Evolutionary conservation across 1,139 yeast species (phyloP).

Genomic region (Taphrina pruni): DNA sequence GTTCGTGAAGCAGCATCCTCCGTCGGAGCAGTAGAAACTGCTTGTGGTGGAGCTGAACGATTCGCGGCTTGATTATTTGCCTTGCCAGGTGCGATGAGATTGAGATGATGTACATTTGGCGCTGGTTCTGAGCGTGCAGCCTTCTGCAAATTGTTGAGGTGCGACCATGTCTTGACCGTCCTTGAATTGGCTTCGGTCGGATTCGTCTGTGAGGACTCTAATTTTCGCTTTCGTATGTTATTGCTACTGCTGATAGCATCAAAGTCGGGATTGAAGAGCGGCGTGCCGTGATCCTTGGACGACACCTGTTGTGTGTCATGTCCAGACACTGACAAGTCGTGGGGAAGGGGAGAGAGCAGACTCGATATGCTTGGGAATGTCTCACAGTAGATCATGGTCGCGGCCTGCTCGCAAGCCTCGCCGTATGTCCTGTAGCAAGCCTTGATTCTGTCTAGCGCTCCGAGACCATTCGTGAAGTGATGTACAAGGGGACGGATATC

Average conservation of each 20-base stretch:
- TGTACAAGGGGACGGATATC: neutral
- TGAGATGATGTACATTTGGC: slow-evolving; percentile 2
- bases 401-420: slow-evolving; percentile 1
- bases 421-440: slow-evolving; percentile 10
- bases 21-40: neutral
- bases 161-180: slow-evolving; percentile 11
- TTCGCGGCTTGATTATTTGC: neutral
- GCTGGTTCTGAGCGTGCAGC: slow-evolving; percentile 4
- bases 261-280: slow-evolving; percentile 1
- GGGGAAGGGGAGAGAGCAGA: neutral
- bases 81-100: neutral
- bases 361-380: neutral
- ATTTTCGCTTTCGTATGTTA: neutral
- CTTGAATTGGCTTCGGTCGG: neutral
- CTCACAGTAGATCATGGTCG: slow-evolving; percentile 13
- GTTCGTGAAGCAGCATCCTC: too few species aligned
- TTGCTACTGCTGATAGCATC: neutral
- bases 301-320: neutral
- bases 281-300: neutral
- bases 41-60: neutral
- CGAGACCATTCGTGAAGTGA: neutral
- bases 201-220: neutral
- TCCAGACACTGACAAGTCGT: neutral
- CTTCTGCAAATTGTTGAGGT: slow-evolving; percentile 4
- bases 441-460: neutral